Conservation (phyloP, 2,329 filamentous ascomycete species). For the Hymenoscyphus fructigenus region DNA sequence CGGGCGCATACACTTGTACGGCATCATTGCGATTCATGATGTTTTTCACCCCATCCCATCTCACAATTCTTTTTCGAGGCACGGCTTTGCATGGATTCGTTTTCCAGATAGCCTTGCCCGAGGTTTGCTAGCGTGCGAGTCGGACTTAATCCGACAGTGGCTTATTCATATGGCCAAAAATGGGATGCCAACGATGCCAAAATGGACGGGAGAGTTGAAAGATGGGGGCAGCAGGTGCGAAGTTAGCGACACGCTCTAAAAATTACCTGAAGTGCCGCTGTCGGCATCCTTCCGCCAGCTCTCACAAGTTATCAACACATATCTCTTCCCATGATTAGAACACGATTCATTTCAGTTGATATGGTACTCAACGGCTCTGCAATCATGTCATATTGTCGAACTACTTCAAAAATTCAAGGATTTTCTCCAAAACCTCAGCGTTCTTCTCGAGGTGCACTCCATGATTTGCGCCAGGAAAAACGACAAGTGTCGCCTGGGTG, state of each 20-base stretch:
- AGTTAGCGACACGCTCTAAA: not conserved
- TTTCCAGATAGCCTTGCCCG: not conserved
- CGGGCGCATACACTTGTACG: not conserved
- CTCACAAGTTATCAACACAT: not conserved
- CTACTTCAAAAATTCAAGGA: conserved; percentile 17
- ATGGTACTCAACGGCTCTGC: not conserved
- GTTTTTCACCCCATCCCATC: not conserved
- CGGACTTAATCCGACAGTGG: not conserved
- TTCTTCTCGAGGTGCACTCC: conserved; percentile 41
- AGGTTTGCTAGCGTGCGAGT: not conserved
- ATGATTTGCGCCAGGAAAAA: conserved; percentile 38
- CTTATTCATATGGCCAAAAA: too few relatives aligned
- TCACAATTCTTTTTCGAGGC: not conserved
- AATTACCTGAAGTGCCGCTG: not conserved
- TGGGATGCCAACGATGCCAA: too few relatives aligned
- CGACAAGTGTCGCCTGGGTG: conserved; percentile 32
- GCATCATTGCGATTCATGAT: not conserved
- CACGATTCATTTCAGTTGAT: not conserved
- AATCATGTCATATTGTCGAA: not conserved
- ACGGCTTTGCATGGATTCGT: not conserved
- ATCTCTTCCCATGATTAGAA: too few relatives aligned
- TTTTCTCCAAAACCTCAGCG: conserved; percentile 29
- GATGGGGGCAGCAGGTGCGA: not conserved
- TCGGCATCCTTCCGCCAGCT: not conserved
- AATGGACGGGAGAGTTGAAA: not conserved